phyloP scores from a whole-genome alignment of 441 rosid genomes.

The Eugenia klotzschiana region DNA sequence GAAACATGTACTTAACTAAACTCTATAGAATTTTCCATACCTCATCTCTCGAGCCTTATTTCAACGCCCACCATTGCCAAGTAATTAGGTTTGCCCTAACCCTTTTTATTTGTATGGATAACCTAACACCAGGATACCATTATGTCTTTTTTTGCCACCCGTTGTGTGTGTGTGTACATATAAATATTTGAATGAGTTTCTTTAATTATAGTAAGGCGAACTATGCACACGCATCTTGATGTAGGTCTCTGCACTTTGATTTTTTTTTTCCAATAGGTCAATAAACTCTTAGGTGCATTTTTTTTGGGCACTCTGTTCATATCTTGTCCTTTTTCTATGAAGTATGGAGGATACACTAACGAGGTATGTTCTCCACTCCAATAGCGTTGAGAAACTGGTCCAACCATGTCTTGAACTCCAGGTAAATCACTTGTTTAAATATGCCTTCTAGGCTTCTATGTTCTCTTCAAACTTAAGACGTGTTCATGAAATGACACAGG shows the following conservation, averaged over 20 bases:
- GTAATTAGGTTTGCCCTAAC: neutral
- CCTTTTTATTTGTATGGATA: neutral
- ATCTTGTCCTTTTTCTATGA: neutral
- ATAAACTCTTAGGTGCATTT: neutral
- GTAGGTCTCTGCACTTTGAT: neutral
- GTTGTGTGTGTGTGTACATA: no score
- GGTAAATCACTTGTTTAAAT: neutral
- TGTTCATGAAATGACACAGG: neutral
- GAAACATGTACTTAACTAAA: neutral
- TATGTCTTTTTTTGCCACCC: no score
- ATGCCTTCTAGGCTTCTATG: neutral
- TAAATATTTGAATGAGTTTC: neutral
- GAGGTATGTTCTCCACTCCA: neutral
- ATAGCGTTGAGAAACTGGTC: neutral
- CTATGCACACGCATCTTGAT: neutral
- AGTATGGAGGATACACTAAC: neutral
- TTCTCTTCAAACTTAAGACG: neutral
- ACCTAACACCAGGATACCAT: neutral
- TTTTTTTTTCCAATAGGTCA: neutral
- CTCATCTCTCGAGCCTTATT: neutral
- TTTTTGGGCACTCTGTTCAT: neutral
- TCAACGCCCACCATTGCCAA: neutral
- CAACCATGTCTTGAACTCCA: neutral
- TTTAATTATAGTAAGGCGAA: neutral
- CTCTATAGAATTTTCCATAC: neutral